Conservation (phyloP, 2,329 filamentous ascomycete genomes). For the Apiospora saccharicola region DNA sequence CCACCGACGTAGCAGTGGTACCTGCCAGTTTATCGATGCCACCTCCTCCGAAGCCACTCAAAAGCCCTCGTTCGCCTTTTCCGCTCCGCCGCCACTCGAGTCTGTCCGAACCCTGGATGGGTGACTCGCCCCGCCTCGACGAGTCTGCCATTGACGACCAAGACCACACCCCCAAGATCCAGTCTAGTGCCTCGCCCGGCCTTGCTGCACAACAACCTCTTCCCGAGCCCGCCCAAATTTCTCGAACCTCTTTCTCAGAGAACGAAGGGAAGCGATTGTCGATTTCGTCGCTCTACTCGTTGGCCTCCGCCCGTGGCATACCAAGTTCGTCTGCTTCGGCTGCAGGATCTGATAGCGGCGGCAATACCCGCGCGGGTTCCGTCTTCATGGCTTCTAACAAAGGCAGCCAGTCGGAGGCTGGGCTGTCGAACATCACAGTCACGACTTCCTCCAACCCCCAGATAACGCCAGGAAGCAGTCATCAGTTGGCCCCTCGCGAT, state of each 20-base stretch:
- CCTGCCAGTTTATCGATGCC: constrained; percentile 72
- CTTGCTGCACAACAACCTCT: constrained; percentile 44
- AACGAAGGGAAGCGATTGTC: constrained; percentile 71
- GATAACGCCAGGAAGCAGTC: constrained; percentile 48
- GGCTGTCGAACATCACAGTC: constrained; percentile 59
- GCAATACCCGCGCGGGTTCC: constrained; percentile 49
- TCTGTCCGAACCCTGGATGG: constrained; percentile 50
- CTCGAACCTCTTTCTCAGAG: constrained; percentile 55
- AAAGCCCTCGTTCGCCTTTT: constrained; percentile 50
- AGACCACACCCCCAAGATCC: constrained; percentile 55
- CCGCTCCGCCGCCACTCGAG: constrained; percentile 53
- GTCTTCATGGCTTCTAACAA: constrained; percentile 54
- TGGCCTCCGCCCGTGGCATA: constrained; percentile 66
- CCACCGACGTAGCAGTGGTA: constrained; percentile 63
- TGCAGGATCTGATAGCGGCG: constrained; percentile 58
- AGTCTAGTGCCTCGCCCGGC: constrained; percentile 37
- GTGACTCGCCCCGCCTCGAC: constrained; percentile 41
- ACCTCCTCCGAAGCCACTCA: constrained; percentile 55
- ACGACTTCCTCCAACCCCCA: constrained; percentile 59
- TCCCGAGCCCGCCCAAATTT: constrained; percentile 57
- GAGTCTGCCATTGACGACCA: constrained; percentile 57
- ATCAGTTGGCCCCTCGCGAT: constrained; percentile 52
- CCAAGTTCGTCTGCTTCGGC: constrained; percentile 60
- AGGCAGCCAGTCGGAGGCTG: constrained; percentile 57
- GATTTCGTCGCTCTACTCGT: constrained; percentile 75